Percentiles rank a stretch among this genome's conserved stretches.
phyloP scores from a whole-genome alignment of 1,284 basidiomycete genomes.

The Rhodotorula sp. region DNA sequence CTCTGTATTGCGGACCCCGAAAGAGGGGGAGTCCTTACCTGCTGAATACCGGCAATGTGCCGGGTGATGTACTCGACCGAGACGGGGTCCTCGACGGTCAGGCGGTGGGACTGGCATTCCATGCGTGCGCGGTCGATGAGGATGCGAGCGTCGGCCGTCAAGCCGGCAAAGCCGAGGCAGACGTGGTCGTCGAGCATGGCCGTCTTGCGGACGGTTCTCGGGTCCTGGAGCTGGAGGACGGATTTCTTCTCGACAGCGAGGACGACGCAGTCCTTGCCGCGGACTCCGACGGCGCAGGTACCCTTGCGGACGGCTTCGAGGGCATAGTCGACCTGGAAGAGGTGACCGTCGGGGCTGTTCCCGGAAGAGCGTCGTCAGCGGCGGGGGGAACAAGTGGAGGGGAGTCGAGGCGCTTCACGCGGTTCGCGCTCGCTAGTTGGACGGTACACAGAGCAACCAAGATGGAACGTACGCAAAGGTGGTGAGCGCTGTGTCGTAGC shows the following conservation, averaged over 20 bases:
- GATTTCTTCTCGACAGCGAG: constrained; percentile 99
- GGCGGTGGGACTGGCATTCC: constrained; percentile 95
- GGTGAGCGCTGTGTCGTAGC: constrained; percentile 34
- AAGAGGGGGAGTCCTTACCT: constrained; percentile 58
- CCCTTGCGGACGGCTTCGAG: constrained; percentile 94
- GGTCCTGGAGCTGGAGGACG: constrained; percentile 88
- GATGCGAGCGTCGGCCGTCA: constrained; percentile 96
- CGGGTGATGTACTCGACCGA: constrained; percentile 98
- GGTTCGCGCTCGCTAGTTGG: too few relatives aligned
- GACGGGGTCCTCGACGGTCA: constrained; percentile 97
- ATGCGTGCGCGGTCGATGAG: constrained; percentile 96
- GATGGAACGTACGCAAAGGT: constrained; percentile 26
- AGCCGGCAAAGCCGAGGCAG: constrained; percentile 93
- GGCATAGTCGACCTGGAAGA: constrained; percentile 98
- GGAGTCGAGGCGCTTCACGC: neutral
- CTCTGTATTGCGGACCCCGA: neutral
- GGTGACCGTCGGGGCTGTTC: constrained; percentile 90
- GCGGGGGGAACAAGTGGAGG: neutral
- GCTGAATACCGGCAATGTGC: constrained; percentile 95
- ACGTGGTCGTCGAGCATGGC: constrained; percentile 98
- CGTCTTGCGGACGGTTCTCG: constrained; percentile 94
- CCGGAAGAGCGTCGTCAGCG: neutral
- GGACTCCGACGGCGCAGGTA: constrained; percentile 95
- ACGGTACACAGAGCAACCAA: neutral
- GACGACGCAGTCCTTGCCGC: constrained; percentile 91